A percentile compares a stretch with the other conserved stretches of the same genome.
Evolutionary conservation across 441 rosid species (phyloP).

Genomic region (Pelargonium australe): DNA sequence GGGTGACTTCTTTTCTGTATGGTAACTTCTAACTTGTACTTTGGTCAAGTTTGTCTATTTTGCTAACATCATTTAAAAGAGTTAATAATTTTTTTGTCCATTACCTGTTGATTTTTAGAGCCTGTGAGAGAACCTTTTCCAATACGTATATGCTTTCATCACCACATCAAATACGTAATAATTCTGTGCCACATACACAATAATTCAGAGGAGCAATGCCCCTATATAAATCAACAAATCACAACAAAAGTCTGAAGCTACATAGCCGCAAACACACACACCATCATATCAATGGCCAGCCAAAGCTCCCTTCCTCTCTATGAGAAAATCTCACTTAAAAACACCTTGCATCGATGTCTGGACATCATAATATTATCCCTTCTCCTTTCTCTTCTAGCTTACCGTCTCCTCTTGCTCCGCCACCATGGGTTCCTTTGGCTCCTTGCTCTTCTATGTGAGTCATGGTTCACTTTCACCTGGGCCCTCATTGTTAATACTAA

Average conservation of each 20-base stretch:
- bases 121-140: neutral
- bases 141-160: neutral
- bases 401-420: constrained; percentile 37
- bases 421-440: constrained; percentile 45
- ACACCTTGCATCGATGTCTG: constrained; percentile 30
- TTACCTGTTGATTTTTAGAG: neutral
- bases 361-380: constrained; percentile 39
- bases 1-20: neutral
- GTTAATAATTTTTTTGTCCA: neutral
- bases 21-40: neutral
- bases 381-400: constrained; percentile 36
- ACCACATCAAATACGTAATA: neutral
- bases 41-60: neutral
- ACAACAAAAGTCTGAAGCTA: too few species aligned
- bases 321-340: constrained; percentile 26
- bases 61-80: neutral
- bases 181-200: neutral
- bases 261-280: neutral
- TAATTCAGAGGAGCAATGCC: neutral
- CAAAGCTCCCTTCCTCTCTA: constrained; percentile 25
- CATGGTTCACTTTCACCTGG: constrained; percentile 54
- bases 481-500: constrained; percentile 31
- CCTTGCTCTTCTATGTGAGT: constrained; percentile 56
- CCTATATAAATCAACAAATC: neutral
- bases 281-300: constrained; percentile 18